phyloP scores from a whole-genome alignment of 2,329 filamentous ascomycete species.

The Trichophyton simii region DNA sequence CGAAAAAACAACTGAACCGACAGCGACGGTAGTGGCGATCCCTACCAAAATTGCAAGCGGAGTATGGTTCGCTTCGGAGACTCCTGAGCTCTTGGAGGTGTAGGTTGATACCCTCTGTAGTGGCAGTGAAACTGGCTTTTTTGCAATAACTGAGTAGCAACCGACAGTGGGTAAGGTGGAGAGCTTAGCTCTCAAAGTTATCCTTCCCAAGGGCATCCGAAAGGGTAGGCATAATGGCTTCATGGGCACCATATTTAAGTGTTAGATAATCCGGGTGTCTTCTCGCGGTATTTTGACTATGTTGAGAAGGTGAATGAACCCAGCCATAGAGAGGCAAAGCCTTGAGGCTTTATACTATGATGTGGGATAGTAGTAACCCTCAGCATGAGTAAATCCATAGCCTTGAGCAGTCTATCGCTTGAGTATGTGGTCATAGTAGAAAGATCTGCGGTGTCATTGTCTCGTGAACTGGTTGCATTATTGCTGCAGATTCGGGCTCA shows the following conservation, averaged over 20 bases:
- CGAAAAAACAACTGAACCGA: neutral
- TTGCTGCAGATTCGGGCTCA: neutral
- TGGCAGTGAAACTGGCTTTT: neutral
- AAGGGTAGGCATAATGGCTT: neutral
- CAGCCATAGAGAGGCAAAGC: neutral
- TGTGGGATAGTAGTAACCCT: no score
- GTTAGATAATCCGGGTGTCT: no score
- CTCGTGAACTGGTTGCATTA: neutral
- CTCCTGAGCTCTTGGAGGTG: neutral
- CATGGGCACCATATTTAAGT: neutral
- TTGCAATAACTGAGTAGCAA: neutral
- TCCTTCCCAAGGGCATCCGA: neutral
- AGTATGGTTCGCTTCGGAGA: neutral
- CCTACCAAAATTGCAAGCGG: conserved; percentile 3
- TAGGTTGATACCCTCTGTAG: conserved; percentile 6
- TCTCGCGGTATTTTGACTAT: no score
- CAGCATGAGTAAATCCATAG: no score
- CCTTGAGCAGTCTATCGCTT: no score
- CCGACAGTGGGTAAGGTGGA: neutral
- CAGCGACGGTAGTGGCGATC: neutral
- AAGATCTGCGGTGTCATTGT: no score
- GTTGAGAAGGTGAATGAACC: neutral
- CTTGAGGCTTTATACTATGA: no score
- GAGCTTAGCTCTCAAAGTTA: neutral
- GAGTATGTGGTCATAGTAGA: no score